Conservation (phyloP, 2,329 filamentous ascomycete genomes). For the Myriosclerotinia duriaeana region DNA sequence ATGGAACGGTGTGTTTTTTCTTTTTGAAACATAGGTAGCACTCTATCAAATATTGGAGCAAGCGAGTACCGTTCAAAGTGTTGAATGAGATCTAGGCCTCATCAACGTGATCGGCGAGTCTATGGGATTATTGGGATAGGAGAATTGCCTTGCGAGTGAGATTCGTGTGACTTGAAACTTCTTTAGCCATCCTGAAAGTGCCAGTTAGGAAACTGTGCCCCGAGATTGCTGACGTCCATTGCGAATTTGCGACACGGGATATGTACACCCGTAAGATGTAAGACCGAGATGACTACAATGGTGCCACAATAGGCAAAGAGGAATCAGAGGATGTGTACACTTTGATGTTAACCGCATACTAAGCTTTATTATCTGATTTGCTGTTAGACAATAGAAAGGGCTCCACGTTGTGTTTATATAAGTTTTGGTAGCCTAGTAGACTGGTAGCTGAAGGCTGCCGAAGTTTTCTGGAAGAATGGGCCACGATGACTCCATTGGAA, state of each 20-base stretch:
- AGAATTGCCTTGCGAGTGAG: conserved; percentile 12
- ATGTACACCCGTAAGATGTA: conserved; percentile 7
- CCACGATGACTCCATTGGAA: conserved; percentile 10
- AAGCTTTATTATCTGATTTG: background rate
- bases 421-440: background rate
- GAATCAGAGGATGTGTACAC: background rate
- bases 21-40: background rate
- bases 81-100: background rate
- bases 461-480: conserved; percentile 9
- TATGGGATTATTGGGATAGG: background rate
- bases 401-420: background rate
- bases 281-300: background rate
- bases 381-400: background rate
- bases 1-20: background rate
- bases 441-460: background rate
- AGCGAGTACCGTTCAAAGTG: background rate
- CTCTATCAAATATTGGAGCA: background rate
- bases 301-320: too few relatives aligned
- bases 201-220: conserved; percentile 1
- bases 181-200: background rate
- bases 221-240: conserved; percentile 11
- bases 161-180: background rate
- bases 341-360: background rate
- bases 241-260: conserved; percentile 10
- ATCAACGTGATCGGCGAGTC: conserved; percentile 3